phyloP scores from a whole-genome alignment of 345 rosid genomes.

The Erodium maritimum region DNA sequence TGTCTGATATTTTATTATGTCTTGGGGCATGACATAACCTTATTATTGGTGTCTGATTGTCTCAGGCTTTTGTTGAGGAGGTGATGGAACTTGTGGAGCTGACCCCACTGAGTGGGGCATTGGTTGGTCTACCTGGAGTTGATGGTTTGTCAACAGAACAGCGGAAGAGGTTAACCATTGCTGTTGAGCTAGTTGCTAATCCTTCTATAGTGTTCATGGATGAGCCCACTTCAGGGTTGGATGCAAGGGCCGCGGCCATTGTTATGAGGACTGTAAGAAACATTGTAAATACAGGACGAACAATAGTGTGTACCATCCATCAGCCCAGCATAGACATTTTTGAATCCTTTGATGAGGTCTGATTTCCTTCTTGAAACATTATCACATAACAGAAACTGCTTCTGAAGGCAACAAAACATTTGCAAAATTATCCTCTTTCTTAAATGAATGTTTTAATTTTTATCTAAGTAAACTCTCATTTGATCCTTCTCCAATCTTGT shows the following conservation, averaged over 20 bases:
- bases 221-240: slow-evolving; percentile 96
- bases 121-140: slow-evolving; percentile 92
- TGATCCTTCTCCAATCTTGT: background rate
- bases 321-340: slow-evolving; percentile 98
- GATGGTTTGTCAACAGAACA: slow-evolving; percentile 95
- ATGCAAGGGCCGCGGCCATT: slow-evolving; percentile 97
- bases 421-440: too few relatives aligned
- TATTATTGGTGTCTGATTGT: slow-evolving; percentile 17
- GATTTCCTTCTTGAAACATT: too few relatives aligned
- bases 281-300: slow-evolving; percentile 86
- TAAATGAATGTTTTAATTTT: background rate
- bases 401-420: too few relatives aligned
- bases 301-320: slow-evolving; percentile 98
- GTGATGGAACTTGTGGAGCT: slow-evolving; percentile 99
- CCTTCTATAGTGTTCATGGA: slow-evolving; percentile 98
- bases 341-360: slow-evolving; percentile 95
- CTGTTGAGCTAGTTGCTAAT: slow-evolving; percentile 90
- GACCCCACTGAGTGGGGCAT: slow-evolving; percentile 62
- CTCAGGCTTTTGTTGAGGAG: slow-evolving; percentile 91
- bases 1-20: too few relatives aligned
- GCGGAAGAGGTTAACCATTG: slow-evolving; percentile 85
- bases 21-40: slow-evolving; percentile 6
- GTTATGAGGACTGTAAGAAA: slow-evolving; percentile 99
- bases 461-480: background rate
- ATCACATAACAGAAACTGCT: too few relatives aligned